These are phyloP conservation scores for Trifolium dubium DNA, from an alignment of 306 rosid genomes.

Conservation along the genomic window DNA sequence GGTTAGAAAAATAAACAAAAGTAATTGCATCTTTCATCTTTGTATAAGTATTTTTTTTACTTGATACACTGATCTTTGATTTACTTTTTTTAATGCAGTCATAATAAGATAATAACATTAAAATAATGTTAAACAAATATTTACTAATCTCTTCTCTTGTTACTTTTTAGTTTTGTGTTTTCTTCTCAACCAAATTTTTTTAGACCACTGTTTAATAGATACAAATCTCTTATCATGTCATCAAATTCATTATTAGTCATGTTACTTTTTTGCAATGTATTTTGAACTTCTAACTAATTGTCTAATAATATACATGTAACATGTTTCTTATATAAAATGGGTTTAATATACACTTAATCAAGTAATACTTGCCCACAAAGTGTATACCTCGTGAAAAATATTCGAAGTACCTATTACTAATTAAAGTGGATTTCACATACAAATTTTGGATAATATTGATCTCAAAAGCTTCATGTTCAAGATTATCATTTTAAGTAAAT, in stretches of 20 bases:
- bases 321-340: background rate
- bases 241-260: too few relatives aligned
- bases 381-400: background rate
- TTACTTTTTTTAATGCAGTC: too few relatives aligned
- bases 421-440: constrained; percentile 2
- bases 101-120: background rate
- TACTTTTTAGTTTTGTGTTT: too few relatives aligned
- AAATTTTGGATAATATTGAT: background rate
- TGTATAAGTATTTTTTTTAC: too few relatives aligned
- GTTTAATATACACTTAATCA: background rate
- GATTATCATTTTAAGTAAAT: background rate
- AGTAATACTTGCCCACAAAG: background rate
- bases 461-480: background rate
- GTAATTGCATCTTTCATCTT: too few relatives aligned
- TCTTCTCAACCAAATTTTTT: too few relatives aligned
- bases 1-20: too few relatives aligned
- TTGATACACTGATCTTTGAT: too few relatives aligned
- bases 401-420: background rate
- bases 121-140: background rate
- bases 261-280: background rate
- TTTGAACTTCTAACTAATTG: background rate
- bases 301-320: background rate
- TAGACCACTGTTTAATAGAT: too few relatives aligned
- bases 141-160: too few relatives aligned
- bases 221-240: too few relatives aligned